Percentiles rank a stretch among this genome's conserved stretches.
Evolutionary conservation across 805 yeast genomes (phyloP).

Genomic region (Suhomyces tanzawaensis): DNA sequence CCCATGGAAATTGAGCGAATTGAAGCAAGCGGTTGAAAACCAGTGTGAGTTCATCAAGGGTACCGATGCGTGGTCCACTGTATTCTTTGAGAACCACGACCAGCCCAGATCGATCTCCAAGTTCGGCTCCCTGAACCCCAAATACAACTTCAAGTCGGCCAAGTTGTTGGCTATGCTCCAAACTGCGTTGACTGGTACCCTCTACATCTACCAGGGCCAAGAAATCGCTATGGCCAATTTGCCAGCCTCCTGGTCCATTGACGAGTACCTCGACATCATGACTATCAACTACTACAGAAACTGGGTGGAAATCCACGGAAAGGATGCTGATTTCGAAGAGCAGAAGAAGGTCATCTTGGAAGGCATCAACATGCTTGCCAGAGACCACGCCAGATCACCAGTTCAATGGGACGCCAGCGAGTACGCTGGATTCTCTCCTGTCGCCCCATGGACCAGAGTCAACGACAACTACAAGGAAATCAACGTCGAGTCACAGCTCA

Average conservation of each 20-base stretch:
- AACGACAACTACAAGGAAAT: slow-evolving; percentile 48
- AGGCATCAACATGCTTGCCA: slow-evolving; percentile 38
- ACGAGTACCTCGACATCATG: slow-evolving; percentile 51
- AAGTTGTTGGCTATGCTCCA: slow-evolving; percentile 49
- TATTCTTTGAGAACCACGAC: slow-evolving; percentile 57
- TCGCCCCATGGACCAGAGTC: slow-evolving; percentile 51
- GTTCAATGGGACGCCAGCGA: slow-evolving; percentile 49
- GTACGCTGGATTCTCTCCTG: slow-evolving; percentile 48
- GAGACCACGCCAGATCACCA: slow-evolving; percentile 56
- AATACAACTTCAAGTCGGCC: slow-evolving; percentile 37
- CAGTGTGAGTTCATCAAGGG: slow-evolving; percentile 36
- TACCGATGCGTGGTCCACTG: slow-evolving; percentile 59
- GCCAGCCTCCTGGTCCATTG: slow-evolving; percentile 43
- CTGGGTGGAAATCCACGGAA: slow-evolving; percentile 24
- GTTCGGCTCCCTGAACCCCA: slow-evolving; percentile 42
- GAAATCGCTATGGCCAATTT: slow-evolving; percentile 56
- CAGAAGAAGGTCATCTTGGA: slow-evolving; percentile 27
- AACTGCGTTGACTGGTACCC: slow-evolving; percentile 49
- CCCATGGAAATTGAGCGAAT: slow-evolving; percentile 34
- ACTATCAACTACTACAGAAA: slow-evolving; percentile 40
- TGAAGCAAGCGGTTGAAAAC: slow-evolving; percentile 27
- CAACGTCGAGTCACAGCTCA: slow-evolving; percentile 47
- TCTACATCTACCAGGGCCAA: slow-evolving; percentile 59
- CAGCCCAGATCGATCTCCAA: slow-evolving; percentile 53
- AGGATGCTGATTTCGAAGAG: slow-evolving; percentile 18